Evolutionary conservation across 2,329 filamentous ascomycete species (phyloP).

Genomic region (Alternaria solani): DNA sequence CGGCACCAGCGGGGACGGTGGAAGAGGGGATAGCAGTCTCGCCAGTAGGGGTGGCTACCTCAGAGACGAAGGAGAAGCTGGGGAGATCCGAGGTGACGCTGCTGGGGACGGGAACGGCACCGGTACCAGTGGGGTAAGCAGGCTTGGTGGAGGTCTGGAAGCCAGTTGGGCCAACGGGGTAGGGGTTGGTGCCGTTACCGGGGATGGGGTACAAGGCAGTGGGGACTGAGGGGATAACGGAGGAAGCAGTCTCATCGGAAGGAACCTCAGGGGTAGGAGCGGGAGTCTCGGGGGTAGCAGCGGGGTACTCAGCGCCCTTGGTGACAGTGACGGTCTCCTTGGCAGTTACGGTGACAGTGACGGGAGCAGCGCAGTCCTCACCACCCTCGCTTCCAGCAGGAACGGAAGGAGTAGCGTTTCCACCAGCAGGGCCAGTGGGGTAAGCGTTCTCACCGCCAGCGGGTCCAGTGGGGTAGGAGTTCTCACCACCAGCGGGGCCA

Average conservation of each 20-base stretch:
- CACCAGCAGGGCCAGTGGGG: slow-evolving; percentile 15
- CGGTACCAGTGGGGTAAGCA: slow-evolving; percentile 27
- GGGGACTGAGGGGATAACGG: slow-evolving; percentile 23
- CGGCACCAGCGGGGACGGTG: slow-evolving; percentile 16
- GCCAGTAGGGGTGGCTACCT: slow-evolving; percentile 25
- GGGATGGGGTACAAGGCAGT: slow-evolving; percentile 35
- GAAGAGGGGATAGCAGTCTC: slow-evolving; percentile 24
- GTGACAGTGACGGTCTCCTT: slow-evolving; percentile 52
- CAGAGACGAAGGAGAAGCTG: slow-evolving; percentile 36
- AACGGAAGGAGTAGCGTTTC: slow-evolving; percentile 8
- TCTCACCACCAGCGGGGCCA: slow-evolving; percentile 23
- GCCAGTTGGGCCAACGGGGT: slow-evolving; percentile 39
- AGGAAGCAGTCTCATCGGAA: slow-evolving; percentile 18
- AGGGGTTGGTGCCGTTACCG: slow-evolving; percentile 40
- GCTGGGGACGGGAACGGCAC: slow-evolving; percentile 24
- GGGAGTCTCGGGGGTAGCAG: slow-evolving; percentile 15
- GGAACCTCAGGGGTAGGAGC: slow-evolving; percentile 15
- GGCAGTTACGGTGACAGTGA: slow-evolving; percentile 49
- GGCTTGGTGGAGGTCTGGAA: slow-evolving; percentile 45
- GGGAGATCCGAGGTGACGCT: slow-evolving; percentile 28
- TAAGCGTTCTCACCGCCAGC: slow-evolving; percentile 25
- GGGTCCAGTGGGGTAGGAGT: slow-evolving; percentile 20
- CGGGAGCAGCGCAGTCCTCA: slow-evolving; percentile 43
- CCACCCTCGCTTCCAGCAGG: slow-evolving; percentile 18
- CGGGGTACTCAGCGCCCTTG: slow-evolving; percentile 25